These are phyloP conservation scores for Roridomyces roridus DNA, from an alignment of 768 basidiomycete species.

Conservation along the genomic window DNA sequence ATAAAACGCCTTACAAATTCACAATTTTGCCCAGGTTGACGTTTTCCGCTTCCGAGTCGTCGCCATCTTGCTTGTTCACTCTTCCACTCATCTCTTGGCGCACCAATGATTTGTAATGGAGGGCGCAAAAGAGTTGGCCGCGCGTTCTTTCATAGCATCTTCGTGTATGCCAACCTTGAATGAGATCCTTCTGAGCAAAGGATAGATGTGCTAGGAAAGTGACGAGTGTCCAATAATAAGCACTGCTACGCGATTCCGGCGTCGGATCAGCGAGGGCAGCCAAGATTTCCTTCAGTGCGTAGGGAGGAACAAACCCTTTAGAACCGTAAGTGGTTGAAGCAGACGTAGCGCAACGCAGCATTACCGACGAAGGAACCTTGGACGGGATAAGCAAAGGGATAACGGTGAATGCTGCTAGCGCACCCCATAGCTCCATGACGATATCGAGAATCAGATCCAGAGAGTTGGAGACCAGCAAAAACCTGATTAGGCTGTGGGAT, in stretches of 20 bases:
- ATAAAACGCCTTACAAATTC: no score
- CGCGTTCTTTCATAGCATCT: conserved; percentile 74
- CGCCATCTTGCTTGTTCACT: conserved; percentile 38
- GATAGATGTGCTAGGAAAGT: conserved; percentile 69
- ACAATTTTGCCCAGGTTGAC: conserved; percentile 76
- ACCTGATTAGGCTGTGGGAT: conserved; percentile 62
- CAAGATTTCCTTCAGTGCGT: conserved; percentile 67
- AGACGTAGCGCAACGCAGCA: background rate
- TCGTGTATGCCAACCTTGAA: conserved; percentile 70
- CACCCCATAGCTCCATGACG: conserved; percentile 63
- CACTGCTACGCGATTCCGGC: conserved; percentile 46
- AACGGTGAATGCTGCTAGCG: conserved; percentile 39
- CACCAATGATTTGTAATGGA: conserved; percentile 73
- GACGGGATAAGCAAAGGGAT: background rate
- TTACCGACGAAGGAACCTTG: conserved; percentile 22
- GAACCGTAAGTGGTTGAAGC: background rate
- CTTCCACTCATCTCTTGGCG: conserved; percentile 63
- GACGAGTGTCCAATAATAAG: conserved; percentile 65
- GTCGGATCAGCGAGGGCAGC: conserved; percentile 51
- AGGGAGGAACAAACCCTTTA: conserved; percentile 69
- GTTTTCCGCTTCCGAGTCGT: conserved; percentile 43
- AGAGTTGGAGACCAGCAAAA: conserved; percentile 70
- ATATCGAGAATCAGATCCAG: conserved; percentile 70
- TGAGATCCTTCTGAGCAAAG: conserved; percentile 70
- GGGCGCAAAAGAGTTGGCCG: conserved; percentile 71